Evolutionary conservation across 352 stramenopile species (phyloP).

Genomic region (Globisporangium acanthophoron): DNA sequence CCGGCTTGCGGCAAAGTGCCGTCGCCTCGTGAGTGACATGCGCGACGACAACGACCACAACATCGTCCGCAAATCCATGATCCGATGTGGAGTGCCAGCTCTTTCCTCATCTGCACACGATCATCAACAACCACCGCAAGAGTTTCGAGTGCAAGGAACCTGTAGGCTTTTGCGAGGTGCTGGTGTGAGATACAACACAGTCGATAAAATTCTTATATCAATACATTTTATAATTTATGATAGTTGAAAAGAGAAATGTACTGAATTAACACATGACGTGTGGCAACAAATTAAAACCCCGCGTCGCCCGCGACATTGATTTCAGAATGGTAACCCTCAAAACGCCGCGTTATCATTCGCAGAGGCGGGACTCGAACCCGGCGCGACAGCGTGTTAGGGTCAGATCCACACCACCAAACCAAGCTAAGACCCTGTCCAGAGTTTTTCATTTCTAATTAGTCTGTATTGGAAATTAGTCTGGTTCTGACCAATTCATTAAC

Average conservation of each 20-base stretch:
- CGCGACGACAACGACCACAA: conserved; percentile 6
- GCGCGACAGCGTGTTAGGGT: not conserved
- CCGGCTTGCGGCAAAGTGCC: conserved; percentile 3
- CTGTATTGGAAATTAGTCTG: not conserved
- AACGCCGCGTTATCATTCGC: not conserved
- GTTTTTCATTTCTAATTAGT: not conserved
- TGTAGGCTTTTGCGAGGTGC: conserved; percentile 5
- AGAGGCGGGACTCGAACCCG: not conserved
- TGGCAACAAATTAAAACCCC: not conserved
- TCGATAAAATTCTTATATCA: too few relatives aligned
- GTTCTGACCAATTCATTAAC: not conserved
- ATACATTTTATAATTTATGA: too few relatives aligned
- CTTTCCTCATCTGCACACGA: conserved; percentile 7
- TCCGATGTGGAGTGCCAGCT: conserved; percentile 14
- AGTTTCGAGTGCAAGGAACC: conserved; percentile 10
- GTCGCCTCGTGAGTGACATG: conserved; percentile 9
- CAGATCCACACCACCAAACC: not conserved
- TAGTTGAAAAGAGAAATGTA: too few relatives aligned
- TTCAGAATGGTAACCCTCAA: not conserved
- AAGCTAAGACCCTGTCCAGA: not conserved
- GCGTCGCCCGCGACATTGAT: not conserved
- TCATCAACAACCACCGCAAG: conserved; percentile 7
- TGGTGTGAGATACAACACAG: not conserved
- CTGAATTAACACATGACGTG: too few relatives aligned
- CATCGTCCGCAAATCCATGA: conserved; percentile 15